These are phyloP conservation scores for Orobanche coerulescens DNA, from an alignment of 257 asterid genomes.

Conservation along the genomic window DNA sequence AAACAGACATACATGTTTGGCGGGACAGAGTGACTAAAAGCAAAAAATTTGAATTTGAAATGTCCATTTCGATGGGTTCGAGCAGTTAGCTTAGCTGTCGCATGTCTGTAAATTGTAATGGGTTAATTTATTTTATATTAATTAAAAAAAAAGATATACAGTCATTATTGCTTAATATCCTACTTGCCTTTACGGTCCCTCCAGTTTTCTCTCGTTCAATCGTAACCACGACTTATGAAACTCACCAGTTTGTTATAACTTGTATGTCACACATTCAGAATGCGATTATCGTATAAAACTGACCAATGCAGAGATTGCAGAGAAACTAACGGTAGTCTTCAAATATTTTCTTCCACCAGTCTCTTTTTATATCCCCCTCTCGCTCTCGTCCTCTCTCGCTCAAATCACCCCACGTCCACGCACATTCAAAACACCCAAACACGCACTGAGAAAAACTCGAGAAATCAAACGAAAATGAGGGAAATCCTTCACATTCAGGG, in stretches of 20 bases:
- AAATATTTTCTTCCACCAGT: conserved; percentile 17
- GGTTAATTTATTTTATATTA: too few species aligned
- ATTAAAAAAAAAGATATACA: too few species aligned
- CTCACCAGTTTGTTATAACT: neutral
- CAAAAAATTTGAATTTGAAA: too few species aligned
- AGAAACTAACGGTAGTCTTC: conserved; percentile 21
- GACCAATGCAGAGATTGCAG: neutral
- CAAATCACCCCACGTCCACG: conserved; percentile 20
- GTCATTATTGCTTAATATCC: too few species aligned
- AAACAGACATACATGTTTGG: too few species aligned
- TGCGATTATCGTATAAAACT: neutral
- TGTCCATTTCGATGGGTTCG: too few species aligned
- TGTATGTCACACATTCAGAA: neutral
- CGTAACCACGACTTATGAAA: neutral
- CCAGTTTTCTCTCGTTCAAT: neutral
- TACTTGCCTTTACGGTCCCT: conserved; percentile 4
- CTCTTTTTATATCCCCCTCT: neutral
- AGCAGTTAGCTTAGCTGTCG: too few species aligned
- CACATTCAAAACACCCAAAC: neutral
- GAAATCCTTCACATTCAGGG: conserved; percentile 63
- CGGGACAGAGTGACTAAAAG: too few species aligned
- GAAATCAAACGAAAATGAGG: conserved; percentile 31
- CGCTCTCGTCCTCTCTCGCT: too few species aligned
- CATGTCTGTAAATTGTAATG: too few species aligned
- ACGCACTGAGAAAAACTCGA: neutral